Conservation (phyloP, 257 asterid genomes). For the Solanum bulbocastanum region DNA sequence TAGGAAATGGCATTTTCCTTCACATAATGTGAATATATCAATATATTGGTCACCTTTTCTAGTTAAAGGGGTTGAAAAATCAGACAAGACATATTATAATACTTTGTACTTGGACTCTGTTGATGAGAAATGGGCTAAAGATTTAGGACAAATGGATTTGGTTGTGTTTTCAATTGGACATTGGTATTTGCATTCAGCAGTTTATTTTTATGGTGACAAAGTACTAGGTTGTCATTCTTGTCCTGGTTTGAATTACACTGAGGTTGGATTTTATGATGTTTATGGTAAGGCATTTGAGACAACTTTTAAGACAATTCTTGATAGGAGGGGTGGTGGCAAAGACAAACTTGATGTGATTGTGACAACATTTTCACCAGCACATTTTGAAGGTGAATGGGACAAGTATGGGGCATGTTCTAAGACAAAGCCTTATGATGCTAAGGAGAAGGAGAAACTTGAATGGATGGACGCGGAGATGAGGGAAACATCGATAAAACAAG, state of each 20-base stretch:
- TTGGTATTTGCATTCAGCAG: conserved; percentile 54
- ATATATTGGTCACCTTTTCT: conserved; percentile 85
- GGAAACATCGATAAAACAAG: conserved; percentile 26
- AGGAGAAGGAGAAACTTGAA: conserved; percentile 29
- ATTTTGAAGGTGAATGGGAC: conserved; percentile 90
- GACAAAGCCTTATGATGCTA: conserved; percentile 33
- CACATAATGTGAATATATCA: conserved; percentile 37
- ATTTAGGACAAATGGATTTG: conserved; percentile 30
- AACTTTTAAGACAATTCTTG: conserved; percentile 19
- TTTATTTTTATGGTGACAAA: conserved; percentile 19
- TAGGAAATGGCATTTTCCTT: conserved; percentile 48
- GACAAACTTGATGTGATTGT: conserved; percentile 20
- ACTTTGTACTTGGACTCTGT: conserved; percentile 34
- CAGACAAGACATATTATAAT: conserved; percentile 17
- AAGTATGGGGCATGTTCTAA: conserved; percentile 61
- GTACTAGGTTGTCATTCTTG: conserved; percentile 57
- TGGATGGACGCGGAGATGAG: conserved; percentile 66
- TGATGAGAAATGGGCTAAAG: conserved; percentile 57
- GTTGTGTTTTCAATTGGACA: conserved; percentile 59
- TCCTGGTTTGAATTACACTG: conserved; percentile 27
- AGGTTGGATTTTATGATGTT: conserved; percentile 49
- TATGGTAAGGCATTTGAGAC: conserved; percentile 43
- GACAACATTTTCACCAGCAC: conserved; percentile 66
- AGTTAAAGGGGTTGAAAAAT: conserved; percentile 56
- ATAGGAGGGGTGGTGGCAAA: conserved; percentile 1